Percentiles rank a stretch among this genome's conserved stretches.
Evolutionary conservation across 2,329 filamentous ascomycete genomes (phyloP).

Genomic region (Didymella sp.): DNA sequence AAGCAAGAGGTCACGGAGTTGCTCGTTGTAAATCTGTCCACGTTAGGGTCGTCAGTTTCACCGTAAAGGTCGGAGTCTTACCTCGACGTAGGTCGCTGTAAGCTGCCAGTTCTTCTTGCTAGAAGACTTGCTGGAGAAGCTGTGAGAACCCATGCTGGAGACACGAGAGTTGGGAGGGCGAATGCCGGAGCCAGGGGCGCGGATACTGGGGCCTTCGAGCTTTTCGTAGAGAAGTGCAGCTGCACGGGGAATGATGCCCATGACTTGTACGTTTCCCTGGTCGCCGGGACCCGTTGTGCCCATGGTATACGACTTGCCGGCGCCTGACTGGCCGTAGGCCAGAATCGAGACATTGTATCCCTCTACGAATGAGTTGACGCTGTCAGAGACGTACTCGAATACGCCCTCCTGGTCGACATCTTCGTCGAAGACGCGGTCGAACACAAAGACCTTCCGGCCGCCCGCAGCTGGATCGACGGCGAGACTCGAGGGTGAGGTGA

Average conservation of each 20-base stretch:
- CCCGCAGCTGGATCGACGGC: conserved; percentile 84
- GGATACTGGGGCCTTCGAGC: conserved; percentile 66
- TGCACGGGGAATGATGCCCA: conserved; percentile 96
- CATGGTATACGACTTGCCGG: conserved; percentile 99
- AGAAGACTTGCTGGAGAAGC: conserved; percentile 50
- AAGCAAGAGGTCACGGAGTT: conserved; percentile 86
- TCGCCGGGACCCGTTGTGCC: conserved; percentile 88
- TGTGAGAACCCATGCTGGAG: conserved; percentile 64
- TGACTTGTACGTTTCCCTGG: conserved; percentile 71
- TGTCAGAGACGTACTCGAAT: conserved; percentile 93
- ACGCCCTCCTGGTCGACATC: conserved; percentile 85
- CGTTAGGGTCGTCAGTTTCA: conserved; percentile 22
- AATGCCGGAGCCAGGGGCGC: conserved; percentile 77
- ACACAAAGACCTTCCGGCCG: conserved; percentile 93
- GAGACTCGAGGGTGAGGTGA: conserved; percentile 82
- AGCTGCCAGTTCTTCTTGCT: conserved; percentile 84
- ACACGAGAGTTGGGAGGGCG: conserved; percentile 74
- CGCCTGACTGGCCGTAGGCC: conserved; percentile 96
- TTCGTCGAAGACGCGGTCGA: conserved; percentile 90
- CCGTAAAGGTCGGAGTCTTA: conserved; percentile 36
- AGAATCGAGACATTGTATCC: conserved; percentile 98
- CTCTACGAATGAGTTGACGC: conserved; percentile 86
- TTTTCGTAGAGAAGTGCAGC: conserved; percentile 87
- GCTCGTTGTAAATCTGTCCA: conserved; percentile 91
- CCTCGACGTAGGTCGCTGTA: conserved; percentile 87